A percentile compares a stretch with the other conserved stretches of the same genome.
Conservation (phyloP, 2,329 filamentous ascomycete species). For the Zasmidium cellare region DNA sequence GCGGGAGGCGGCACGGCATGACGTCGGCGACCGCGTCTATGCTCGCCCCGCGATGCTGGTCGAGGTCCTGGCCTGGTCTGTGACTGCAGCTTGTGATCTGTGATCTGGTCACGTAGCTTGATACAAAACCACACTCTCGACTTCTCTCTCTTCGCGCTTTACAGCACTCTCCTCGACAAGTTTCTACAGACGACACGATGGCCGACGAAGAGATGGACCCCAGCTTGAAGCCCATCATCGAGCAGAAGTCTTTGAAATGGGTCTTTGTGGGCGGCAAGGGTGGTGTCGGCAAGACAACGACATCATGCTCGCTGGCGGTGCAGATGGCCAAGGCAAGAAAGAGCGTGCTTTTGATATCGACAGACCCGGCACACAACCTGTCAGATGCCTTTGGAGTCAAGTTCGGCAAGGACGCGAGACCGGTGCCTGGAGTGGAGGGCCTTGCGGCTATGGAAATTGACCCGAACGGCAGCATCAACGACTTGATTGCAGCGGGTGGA, state of each 20-base stretch:
- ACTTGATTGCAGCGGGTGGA: slow-evolving; percentile 78
- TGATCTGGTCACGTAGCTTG: background rate
- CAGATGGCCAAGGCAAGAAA: slow-evolving; percentile 94
- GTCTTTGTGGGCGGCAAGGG: slow-evolving; percentile 89
- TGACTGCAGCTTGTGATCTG: background rate
- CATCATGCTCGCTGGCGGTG: slow-evolving; percentile 95
- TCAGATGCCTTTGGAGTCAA: slow-evolving; percentile 98
- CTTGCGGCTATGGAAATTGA: slow-evolving; percentile 99
- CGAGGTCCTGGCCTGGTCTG: background rate
- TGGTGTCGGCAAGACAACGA: slow-evolving; percentile 99
- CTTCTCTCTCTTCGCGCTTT: background rate
- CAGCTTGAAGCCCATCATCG: slow-evolving; percentile 88
- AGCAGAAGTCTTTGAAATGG: slow-evolving; percentile 94
- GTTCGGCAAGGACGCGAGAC: slow-evolving; percentile 95
- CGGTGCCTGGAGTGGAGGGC: slow-evolving; percentile 89
- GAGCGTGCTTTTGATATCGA: slow-evolving; percentile 95
- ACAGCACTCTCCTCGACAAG: background rate
- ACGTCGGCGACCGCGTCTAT: background rate
- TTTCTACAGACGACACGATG: slow-evolving; percentile 33
- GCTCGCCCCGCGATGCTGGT: background rate
- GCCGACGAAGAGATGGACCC: slow-evolving; percentile 79
- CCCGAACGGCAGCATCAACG: slow-evolving; percentile 95
- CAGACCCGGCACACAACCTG: slow-evolving; percentile 96
- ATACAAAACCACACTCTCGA: too few relatives aligned
- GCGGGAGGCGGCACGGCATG: too few relatives aligned